Percentiles rank a stretch among this genome's conserved stretches.
phyloP scores from a whole-genome alignment of 305 asterid species.

The Solanum hybrid region DNA sequence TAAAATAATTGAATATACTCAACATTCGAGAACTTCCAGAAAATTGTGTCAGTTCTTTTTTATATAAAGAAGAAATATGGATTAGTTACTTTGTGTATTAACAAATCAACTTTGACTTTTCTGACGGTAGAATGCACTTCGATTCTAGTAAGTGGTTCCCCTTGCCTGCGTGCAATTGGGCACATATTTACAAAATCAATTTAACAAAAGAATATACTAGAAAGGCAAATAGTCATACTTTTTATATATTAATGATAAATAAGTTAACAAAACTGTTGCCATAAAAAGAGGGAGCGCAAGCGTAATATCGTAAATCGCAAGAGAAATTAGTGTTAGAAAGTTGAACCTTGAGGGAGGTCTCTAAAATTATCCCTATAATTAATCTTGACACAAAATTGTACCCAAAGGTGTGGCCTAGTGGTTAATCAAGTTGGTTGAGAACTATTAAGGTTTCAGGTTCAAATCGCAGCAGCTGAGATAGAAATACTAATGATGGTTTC shows the following conservation, averaged over 20 bases:
- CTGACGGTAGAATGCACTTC: neutral
- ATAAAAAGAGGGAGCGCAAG: neutral
- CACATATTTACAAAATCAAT: neutral
- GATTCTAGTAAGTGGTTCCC: neutral
- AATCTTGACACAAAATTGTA: neutral
- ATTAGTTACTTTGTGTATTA: neutral
- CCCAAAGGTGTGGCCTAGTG: neutral
- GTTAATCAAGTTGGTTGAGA: neutral
- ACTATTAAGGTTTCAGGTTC: neutral
- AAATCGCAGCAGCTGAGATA: neutral
- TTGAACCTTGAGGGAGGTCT: neutral
- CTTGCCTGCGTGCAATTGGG: neutral
- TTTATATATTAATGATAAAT: neutral
- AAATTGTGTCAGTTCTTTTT: neutral
- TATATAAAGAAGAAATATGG: neutral
- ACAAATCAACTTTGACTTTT: neutral
- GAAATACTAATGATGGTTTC: neutral
- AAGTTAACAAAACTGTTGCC: neutral
- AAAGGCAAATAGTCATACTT: neutral
- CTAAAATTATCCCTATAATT: neutral
- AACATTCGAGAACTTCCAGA: neutral
- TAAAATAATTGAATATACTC: neutral
- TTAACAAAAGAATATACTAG: neutral
- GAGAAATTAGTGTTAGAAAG: neutral
- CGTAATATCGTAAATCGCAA: neutral